Evolutionary conservation across 129 eudicot species (phyloP).

Genomic region (Pseudognaphalium luteoalbum): DNA sequence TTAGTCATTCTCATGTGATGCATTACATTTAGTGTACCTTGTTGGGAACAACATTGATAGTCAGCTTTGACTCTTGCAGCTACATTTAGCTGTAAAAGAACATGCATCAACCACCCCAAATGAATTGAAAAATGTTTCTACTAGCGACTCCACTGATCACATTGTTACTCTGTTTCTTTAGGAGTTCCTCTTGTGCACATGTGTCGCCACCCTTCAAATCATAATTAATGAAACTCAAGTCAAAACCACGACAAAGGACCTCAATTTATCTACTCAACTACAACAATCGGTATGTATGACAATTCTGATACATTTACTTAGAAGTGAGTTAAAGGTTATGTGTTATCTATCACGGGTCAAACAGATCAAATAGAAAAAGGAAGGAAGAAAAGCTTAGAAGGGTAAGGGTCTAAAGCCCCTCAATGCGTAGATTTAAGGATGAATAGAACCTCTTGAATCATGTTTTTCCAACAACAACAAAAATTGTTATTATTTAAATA

Average conservation of each 20-base stretch:
- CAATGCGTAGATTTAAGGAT: not conserved
- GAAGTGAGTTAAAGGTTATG: not conserved
- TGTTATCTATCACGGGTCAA: too few species aligned
- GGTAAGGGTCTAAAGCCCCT: not conserved
- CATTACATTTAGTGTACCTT: not conserved
- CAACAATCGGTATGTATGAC: not conserved
- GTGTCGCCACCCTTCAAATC: slow-evolving; percentile 69
- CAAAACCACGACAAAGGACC: slow-evolving; percentile 18
- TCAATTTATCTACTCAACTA: not conserved
- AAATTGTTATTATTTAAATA: too few species aligned
- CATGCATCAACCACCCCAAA: slow-evolving; percentile 65
- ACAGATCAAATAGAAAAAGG: not conserved
- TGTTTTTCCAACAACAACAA: not conserved
- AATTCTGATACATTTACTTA: not conserved
- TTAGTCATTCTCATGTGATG: too few species aligned
- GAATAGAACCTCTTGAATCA: not conserved
- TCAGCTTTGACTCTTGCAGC: not conserved
- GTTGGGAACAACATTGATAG: not conserved
- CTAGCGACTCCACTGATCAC: slow-evolving; percentile 69
- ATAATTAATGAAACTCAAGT: slow-evolving; percentile 12
- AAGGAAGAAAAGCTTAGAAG: not conserved
- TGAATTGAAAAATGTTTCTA: slow-evolving; percentile 72
- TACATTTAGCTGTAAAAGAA: not conserved
- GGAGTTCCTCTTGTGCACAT: slow-evolving; percentile 80
- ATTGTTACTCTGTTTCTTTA: slow-evolving; percentile 64